phyloP scores from a whole-genome alignment of 108 stramenopile genomes.

The Aurantiochytrium sp. region DNA sequence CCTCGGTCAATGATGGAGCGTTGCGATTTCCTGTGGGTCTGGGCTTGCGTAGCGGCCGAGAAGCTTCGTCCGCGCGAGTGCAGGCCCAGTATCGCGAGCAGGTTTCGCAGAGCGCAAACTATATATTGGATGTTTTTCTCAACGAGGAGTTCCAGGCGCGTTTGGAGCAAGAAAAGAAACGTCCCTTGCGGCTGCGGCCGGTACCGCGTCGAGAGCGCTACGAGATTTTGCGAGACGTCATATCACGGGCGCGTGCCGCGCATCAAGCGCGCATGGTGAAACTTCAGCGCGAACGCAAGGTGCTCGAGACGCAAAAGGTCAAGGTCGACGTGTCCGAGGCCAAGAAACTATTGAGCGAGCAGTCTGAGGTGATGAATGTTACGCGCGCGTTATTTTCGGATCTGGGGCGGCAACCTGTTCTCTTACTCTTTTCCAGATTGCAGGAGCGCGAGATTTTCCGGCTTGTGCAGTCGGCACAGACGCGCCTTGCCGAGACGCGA shows the following conservation, averaged over 20 bases:
- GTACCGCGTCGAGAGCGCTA: background rate
- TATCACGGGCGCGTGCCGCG: background rate
- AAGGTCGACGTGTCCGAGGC: background rate
- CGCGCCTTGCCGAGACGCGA: background rate
- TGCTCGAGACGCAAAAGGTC: background rate
- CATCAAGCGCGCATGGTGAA: background rate
- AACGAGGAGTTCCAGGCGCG: background rate
- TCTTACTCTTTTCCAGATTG: background rate
- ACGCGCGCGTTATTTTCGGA: background rate
- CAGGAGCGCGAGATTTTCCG: background rate
- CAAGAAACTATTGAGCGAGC: background rate
- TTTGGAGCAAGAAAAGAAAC: background rate
- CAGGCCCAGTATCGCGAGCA: background rate
- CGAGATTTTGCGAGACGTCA: background rate
- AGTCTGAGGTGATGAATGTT: background rate
- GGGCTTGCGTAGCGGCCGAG: background rate
- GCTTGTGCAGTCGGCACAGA: background rate
- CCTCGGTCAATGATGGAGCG: background rate
- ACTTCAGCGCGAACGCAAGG: background rate
- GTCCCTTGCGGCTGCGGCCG: background rate
- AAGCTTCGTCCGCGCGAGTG: background rate
- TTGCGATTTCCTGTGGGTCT: background rate
- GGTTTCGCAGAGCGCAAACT: background rate
- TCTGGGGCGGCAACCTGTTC: background rate
- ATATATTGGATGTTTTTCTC: background rate